Evolutionary conservation across 2,329 filamentous ascomycete genomes (phyloP).

Genomic region (Hirsutella minnesotensis): DNA sequence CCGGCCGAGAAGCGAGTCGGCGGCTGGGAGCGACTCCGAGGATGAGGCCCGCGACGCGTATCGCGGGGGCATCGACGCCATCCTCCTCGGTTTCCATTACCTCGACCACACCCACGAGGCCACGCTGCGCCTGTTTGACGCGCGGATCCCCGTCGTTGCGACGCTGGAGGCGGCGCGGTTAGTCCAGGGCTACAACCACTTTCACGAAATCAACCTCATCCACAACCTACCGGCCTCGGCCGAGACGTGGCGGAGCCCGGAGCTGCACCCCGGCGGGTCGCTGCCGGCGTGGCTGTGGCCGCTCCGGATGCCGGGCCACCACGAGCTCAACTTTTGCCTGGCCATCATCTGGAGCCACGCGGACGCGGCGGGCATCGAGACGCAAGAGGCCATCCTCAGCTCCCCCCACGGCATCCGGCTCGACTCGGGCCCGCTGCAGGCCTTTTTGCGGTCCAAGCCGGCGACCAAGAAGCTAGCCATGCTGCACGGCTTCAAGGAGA

Average conservation of each 20-base stretch:
- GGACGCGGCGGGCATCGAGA: background rate
- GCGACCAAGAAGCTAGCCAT: constrained; percentile 12
- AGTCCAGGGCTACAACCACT: constrained; percentile 9
- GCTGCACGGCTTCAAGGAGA: constrained; percentile 13
- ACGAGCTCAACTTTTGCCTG: constrained; percentile 9
- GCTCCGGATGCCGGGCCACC: constrained; percentile 7
- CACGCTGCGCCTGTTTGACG: constrained; percentile 8
- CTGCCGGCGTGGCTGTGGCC: constrained; percentile 11
- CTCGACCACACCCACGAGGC: constrained; percentile 11
- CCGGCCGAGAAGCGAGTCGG: background rate
- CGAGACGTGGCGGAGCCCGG: constrained; percentile 7
- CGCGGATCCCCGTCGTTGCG: constrained; percentile 10
- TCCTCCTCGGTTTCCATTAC: constrained; percentile 9
- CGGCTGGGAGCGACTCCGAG: background rate
- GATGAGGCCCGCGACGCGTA: background rate
- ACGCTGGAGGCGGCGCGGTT: constrained; percentile 5
- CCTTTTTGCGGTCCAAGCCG: constrained; percentile 9
- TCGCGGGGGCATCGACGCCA: constrained; percentile 9
- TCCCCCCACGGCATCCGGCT: constrained; percentile 11
- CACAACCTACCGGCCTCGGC: constrained; percentile 1
- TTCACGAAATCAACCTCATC: constrained; percentile 9
- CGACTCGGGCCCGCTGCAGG: constrained; percentile 8
- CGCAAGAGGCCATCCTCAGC: constrained; percentile 10
- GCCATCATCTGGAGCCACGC: constrained; percentile 12
- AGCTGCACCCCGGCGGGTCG: constrained; percentile 10